Evolutionary conservation across 768 basidiomycete species (phyloP), one percentile per base, ranked within the genome.

Genomic region (Lentinus tigrinus): DNA sequence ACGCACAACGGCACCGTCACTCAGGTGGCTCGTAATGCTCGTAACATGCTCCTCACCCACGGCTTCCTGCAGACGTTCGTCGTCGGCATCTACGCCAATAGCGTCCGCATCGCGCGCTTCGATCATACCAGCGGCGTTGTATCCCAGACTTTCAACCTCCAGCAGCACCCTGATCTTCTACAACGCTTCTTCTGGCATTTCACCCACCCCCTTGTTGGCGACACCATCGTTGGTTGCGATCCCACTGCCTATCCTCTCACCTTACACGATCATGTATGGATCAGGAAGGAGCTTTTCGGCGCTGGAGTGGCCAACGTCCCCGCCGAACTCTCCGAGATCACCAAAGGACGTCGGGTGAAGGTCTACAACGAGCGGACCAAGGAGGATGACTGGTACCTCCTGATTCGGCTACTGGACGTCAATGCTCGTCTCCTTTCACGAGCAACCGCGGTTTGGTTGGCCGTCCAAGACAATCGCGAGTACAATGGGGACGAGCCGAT

Each of bases 121-220:
- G 63, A 64, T 40, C 63, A 52, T 36, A 42, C 63, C 1, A 47
- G 50, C 9, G 56, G 52, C 10, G 19, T 64, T n/a, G 59, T 51
- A 1, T 57, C 63, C 17, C 34, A 36, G 1, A 38, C 53, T 4
- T 46, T 64, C 36, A 23, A 54, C 21, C 36, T 49, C 14, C 16
- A 40, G 21, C 17, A 54, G 19, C 50, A 11, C 31, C 46, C 9
- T 46, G 11, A 24, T 16, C 7, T 55, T 8, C 39, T 65, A 3
- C 47, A 42, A 17, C 43, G 34, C 21, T 65, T 60, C 48, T 26
- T 62, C 13, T 65, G 64, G 64, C 52, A 50, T 11, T 62, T 62
- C 24, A 21, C 40, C 10, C 55, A 65, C 19, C 49, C 58, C 10
- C 6, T 31, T 9, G 39, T 54, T 21, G 57, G 57, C 24, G 16